A percentile compares a stretch with the other conserved stretches of the same genome.
Evolutionary conservation across 164 flowering plant genomes (phyloP).

Genomic region (Liriodendron chinense): DNA sequence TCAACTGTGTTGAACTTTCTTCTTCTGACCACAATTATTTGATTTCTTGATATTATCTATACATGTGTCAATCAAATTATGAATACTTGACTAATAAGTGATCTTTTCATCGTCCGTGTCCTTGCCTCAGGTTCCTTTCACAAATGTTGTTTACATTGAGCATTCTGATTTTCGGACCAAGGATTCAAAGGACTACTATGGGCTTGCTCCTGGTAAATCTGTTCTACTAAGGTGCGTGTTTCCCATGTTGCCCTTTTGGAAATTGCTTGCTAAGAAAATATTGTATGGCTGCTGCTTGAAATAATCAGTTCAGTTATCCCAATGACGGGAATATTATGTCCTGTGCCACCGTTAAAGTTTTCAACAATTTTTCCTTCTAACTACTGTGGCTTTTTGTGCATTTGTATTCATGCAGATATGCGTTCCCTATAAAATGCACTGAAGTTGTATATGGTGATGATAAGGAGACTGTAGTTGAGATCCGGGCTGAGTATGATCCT

Average conservation of each 20-base stretch:
- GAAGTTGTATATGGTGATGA: constrained; percentile 76
- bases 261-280: constrained; percentile 1
- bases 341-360: neutral
- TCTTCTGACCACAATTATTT: too few species aligned
- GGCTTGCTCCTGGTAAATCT: constrained; percentile 97
- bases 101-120: neutral
- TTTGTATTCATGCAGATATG: constrained; percentile 53
- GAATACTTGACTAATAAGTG: too few species aligned
- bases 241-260: neutral
- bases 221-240: constrained; percentile 74
- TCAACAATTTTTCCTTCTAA: neutral
- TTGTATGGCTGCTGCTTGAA: neutral
- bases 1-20: too few species aligned
- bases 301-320: neutral
- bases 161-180: constrained; percentile 76
- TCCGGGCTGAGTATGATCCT: constrained; percentile 88
- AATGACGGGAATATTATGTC: neutral
- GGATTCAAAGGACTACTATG: constrained; percentile 96
- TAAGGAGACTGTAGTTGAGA: constrained; percentile 69
- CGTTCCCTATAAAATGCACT: constrained; percentile 91
- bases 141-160: constrained; percentile 82
- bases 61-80: too few species aligned
- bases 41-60: too few species aligned
- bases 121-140: constrained; percentile 71
- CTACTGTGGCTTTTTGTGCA: neutral